Evolutionary conservation across 306 rosid species (phyloP).

Genomic region (Medicago arabica): DNA sequence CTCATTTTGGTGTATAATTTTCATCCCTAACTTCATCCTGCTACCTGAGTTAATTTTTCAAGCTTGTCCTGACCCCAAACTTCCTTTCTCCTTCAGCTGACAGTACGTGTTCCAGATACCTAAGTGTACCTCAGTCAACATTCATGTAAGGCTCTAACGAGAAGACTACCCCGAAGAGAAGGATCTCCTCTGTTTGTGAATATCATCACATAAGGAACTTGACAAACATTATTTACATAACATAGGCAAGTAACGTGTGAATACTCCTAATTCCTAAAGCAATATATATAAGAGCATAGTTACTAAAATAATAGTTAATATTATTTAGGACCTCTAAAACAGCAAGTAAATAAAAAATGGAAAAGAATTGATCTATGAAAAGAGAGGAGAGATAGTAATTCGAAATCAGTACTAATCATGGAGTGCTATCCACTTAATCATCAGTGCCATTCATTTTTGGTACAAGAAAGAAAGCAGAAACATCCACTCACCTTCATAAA

Average conservation of each 20-base stretch:
- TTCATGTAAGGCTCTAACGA: background rate
- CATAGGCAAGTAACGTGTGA: background rate
- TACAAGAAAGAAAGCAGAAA: background rate
- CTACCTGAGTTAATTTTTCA: background rate
- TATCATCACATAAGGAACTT: background rate
- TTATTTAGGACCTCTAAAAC: background rate
- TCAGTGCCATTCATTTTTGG: background rate
- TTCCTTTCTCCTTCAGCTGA: background rate
- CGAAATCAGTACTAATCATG: background rate
- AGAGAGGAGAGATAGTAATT: background rate
- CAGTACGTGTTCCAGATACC: background rate
- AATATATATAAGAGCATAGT: background rate
- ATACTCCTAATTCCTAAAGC: background rate
- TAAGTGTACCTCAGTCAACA: background rate
- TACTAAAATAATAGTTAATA: background rate
- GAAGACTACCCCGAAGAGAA: conserved; percentile 8
- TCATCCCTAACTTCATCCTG: background rate
- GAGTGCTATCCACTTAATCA: background rate
- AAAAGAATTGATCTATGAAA: background rate
- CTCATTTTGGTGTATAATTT: background rate
- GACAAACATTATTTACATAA: background rate
- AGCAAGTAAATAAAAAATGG: background rate
- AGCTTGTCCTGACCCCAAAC: background rate
- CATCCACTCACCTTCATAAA: conserved; percentile 57
- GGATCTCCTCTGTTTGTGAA: background rate